phyloP scores from a whole-genome alignment of 805 yeast genomes.

The Yarrowia sp. region DNA sequence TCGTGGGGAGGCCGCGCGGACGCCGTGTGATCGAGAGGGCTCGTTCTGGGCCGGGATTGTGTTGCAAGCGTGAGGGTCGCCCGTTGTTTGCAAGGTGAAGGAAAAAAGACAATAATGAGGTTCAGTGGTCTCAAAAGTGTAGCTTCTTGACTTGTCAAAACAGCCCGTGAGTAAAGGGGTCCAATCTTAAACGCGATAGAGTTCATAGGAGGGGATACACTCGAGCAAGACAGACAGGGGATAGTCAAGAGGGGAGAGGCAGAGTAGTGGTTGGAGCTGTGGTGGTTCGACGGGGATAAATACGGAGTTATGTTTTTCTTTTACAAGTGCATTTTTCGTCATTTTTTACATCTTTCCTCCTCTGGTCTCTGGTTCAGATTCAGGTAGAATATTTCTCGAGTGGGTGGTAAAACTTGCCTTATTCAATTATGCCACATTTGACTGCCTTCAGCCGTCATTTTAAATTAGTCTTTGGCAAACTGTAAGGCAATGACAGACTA shows the following conservation, averaged over 20 bases:
- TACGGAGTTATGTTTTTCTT: no score
- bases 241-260: background rate
- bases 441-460: background rate
- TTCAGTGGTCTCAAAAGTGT: background rate
- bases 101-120: background rate
- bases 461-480: background rate
- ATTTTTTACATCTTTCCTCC: background rate
- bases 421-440: background rate
- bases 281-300: no score
- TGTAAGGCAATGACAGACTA: background rate
- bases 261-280: no score
- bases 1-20: background rate
- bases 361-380: no score
- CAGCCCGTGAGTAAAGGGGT: constrained; percentile 13
- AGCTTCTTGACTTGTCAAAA: background rate
- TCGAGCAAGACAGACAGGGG: constrained; percentile 16
- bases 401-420: background rate
- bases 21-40: background rate
- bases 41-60: background rate
- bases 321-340: no score
- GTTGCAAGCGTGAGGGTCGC: no score
- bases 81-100: background rate
- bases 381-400: no score
- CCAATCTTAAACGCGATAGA: background rate
- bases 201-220: constrained; percentile 4